Conservation (phyloP, 768 basidiomycete species). For the Boletus barrowsii region DNA sequence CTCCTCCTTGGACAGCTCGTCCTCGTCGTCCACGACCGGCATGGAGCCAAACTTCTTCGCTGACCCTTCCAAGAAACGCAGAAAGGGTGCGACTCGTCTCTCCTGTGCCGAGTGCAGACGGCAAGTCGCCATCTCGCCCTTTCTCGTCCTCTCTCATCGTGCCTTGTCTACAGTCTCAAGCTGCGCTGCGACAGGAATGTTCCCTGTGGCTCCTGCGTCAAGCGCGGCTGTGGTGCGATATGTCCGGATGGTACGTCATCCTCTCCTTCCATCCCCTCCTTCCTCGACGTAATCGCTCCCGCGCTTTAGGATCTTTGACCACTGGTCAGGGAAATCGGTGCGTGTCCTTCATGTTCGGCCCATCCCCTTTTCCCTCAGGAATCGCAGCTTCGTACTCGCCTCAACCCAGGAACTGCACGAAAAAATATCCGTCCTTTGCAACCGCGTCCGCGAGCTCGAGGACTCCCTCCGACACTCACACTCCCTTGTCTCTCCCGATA, state of each 20-base stretch:
- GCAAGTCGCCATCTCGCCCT: slow-evolving; percentile 31
- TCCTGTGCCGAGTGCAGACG: slow-evolving; percentile 81
- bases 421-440: slow-evolving; percentile 72
- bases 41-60: slow-evolving; percentile 29
- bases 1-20: slow-evolving; percentile 20
- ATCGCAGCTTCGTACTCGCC: slow-evolving; percentile 67
- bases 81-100: slow-evolving; percentile 71
- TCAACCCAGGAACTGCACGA: slow-evolving; percentile 80
- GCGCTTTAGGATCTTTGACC: slow-evolving; percentile 61
- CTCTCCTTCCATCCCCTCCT: slow-evolving; percentile 7
- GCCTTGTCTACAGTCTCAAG: slow-evolving; percentile 22
- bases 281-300: slow-evolving; percentile 18
- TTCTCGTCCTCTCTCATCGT: not conserved
- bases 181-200: slow-evolving; percentile 65
- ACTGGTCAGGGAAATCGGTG: slow-evolving; percentile 83
- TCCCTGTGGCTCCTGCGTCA: slow-evolving; percentile 78
- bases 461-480: slow-evolving; percentile 65
- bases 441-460: slow-evolving; percentile 73
- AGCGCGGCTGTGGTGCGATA: slow-evolving; percentile 76
- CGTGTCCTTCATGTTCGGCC: slow-evolving; percentile 7
- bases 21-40: not conserved
- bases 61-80: slow-evolving; percentile 50
- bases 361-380: not conserved
- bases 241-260: slow-evolving; percentile 67
- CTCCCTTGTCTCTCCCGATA: slow-evolving; percentile 51